phyloP scores from a whole-genome alignment of 371 early-diverging fungal genomes.

The Dentiscutata heterogama region DNA sequence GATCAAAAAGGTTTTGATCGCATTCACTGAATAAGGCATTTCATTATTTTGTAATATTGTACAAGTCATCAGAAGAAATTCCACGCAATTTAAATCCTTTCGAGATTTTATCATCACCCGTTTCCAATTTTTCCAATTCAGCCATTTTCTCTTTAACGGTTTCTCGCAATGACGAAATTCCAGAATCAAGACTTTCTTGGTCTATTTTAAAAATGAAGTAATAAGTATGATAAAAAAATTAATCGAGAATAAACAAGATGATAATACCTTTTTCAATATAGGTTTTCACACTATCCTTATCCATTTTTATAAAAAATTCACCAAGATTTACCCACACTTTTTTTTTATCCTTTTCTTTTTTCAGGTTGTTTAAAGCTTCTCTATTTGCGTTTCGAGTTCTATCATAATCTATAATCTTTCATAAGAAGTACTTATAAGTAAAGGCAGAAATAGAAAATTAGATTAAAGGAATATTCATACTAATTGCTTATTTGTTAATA shows the following conservation, averaged over 20 bases:
- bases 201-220: slow-evolving; percentile 4
- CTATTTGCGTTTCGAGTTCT: slow-evolving; percentile 67
- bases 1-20: no score
- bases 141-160: slow-evolving; percentile 42
- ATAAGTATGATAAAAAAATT: background rate
- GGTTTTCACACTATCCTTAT: slow-evolving; percentile 53
- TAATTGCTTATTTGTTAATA: slow-evolving; percentile 67
- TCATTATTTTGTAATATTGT: slow-evolving; percentile 48
- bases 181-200: slow-evolving; percentile 47
- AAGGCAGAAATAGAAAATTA: background rate
- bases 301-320: slow-evolving; percentile 71
- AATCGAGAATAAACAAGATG: background rate
- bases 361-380: slow-evolving; percentile 65
- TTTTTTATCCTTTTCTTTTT: slow-evolving; percentile 54
- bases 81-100: slow-evolving; percentile 58
- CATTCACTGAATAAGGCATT: no score
- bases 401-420: slow-evolving; percentile 71
- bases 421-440: background rate
- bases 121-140: slow-evolving; percentile 48
- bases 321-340: slow-evolving; percentile 74
- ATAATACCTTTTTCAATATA: slow-evolving; percentile 61
- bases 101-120: slow-evolving; percentile 48
- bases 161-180: slow-evolving; percentile 43
- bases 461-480: slow-evolving; percentile 50
- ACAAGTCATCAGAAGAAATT: slow-evolving; percentile 57